A percentile compares a stretch with the other conserved stretches of the same genome.
Conservation (phyloP, 768 basidiomycete species). For the Psilocybe cubensis region DNA sequence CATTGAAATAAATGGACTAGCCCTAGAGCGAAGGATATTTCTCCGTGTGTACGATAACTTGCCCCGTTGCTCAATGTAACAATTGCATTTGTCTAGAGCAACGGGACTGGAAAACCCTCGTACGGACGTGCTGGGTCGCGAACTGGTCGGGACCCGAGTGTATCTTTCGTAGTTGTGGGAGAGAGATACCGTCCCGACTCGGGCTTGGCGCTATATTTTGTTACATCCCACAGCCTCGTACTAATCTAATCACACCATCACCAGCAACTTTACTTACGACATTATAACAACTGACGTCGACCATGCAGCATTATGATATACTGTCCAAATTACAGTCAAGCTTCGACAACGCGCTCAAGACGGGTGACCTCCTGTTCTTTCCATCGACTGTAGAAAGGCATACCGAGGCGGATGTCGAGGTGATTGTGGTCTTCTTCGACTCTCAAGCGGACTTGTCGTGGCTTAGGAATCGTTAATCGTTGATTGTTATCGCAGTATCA, state of each 20-base stretch:
- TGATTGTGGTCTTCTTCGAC: conserved; percentile 34
- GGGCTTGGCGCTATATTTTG: not conserved
- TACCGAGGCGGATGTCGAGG: conserved; percentile 66
- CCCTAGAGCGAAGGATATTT: conserved; percentile 7
- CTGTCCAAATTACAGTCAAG: conserved; percentile 54
- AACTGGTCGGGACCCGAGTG: not conserved
- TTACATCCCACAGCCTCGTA: not conserved
- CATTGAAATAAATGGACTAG: conserved; percentile 23
- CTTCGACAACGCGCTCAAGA: conserved; percentile 59
- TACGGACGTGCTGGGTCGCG: not conserved
- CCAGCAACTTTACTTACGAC: no score
- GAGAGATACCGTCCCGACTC: not conserved
- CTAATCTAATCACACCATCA: not conserved
- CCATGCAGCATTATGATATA: conserved; percentile 51
- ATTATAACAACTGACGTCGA: not conserved
- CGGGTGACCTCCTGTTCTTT: conserved; percentile 78
- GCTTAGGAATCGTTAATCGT: no score
- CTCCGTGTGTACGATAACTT: not conserved
- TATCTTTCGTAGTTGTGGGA: not conserved
- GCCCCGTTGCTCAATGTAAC: not conserved
- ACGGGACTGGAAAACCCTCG: not conserved
- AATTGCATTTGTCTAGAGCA: not conserved
- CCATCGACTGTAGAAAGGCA: conserved; percentile 70
- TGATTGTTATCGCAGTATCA: conserved; percentile 63
- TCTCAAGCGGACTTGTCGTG: no score